phyloP scores from a whole-genome alignment of 306 rosid genomes.

The Quercus gilva region DNA sequence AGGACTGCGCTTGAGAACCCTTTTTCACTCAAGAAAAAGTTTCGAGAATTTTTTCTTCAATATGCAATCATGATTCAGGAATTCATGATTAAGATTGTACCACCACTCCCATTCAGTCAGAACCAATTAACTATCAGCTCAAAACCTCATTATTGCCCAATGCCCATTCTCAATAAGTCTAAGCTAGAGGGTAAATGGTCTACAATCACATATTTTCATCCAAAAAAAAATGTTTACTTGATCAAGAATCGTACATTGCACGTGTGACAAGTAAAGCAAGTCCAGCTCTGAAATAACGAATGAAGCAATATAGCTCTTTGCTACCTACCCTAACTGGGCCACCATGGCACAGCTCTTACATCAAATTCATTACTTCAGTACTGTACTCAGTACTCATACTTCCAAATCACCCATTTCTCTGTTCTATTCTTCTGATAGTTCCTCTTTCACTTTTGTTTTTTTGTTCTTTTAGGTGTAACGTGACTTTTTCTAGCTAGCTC shows the following conservation, averaged over 20 bases:
- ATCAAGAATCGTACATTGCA: slow-evolving; percentile 28
- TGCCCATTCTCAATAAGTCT: neutral
- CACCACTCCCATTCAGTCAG: neutral
- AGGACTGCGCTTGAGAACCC: too few relatives aligned
- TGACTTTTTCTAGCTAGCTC: slow-evolving; percentile 18
- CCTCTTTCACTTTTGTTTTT: too few relatives aligned
- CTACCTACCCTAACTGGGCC: too few relatives aligned
- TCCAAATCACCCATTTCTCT: slow-evolving; percentile 32
- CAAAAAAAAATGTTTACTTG: too few relatives aligned
- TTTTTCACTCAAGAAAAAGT: neutral
- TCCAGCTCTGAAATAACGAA: neutral
- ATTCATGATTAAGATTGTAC: too few relatives aligned
- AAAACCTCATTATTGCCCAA: neutral
- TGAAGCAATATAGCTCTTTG: slow-evolving; percentile 48
- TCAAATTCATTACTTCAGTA: slow-evolving; percentile 36
- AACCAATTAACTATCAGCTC: neutral
- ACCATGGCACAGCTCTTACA: too few relatives aligned
- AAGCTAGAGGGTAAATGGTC: neutral
- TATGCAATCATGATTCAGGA: neutral
- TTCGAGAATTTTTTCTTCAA: neutral
- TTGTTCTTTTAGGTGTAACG: too few relatives aligned
- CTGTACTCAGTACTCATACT: slow-evolving; percentile 4
- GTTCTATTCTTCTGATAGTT: neutral
- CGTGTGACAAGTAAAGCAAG: slow-evolving; percentile 10
- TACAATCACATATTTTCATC: neutral